phyloP scores from a whole-genome alignment of 2,329 filamentous ascomycete species.

The Verticillium longisporum region DNA sequence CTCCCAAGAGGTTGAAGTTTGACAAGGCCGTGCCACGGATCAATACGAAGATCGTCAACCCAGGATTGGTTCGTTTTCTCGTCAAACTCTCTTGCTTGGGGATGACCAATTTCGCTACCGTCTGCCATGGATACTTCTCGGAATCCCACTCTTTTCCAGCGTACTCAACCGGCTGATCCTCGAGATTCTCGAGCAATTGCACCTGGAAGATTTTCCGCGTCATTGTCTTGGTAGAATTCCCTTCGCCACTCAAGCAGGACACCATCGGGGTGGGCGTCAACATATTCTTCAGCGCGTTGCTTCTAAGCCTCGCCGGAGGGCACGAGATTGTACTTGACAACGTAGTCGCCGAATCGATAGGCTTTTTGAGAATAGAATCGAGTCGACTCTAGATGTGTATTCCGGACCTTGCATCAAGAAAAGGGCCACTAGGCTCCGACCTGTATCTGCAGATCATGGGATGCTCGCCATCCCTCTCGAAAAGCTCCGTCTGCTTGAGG shows the following conservation, averaged over 20 bases:
- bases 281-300: conserved; percentile 28
- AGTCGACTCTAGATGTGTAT: conserved; percentile 25
- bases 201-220: conserved; percentile 37
- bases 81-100: conserved; percentile 31
- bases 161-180: conserved; percentile 37
- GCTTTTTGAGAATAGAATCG: conserved; percentile 36
- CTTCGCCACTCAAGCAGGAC: conserved; percentile 30
- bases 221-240: conserved; percentile 27
- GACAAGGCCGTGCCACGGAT: conserved; percentile 34
- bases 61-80: conserved; percentile 31
- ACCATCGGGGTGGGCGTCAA: conserved; percentile 23
- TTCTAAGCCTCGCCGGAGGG: conserved; percentile 31
- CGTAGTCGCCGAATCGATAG: conserved; percentile 38
- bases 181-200: conserved; percentile 36
- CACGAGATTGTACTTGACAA: conserved; percentile 38
- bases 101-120: conserved; percentile 23
- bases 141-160: conserved; percentile 35
- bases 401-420: conserved; percentile 19
- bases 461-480: neutral
- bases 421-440: conserved; percentile 31
- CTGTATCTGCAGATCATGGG: conserved; percentile 12
- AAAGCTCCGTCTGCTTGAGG: conserved; percentile 16
- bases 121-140: conserved; percentile 39
- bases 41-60: conserved; percentile 34
- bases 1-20: conserved; percentile 30